Conservation (phyloP, 192 early-diverging fungal species). For the Bifiguratus adelaidae region DNA sequence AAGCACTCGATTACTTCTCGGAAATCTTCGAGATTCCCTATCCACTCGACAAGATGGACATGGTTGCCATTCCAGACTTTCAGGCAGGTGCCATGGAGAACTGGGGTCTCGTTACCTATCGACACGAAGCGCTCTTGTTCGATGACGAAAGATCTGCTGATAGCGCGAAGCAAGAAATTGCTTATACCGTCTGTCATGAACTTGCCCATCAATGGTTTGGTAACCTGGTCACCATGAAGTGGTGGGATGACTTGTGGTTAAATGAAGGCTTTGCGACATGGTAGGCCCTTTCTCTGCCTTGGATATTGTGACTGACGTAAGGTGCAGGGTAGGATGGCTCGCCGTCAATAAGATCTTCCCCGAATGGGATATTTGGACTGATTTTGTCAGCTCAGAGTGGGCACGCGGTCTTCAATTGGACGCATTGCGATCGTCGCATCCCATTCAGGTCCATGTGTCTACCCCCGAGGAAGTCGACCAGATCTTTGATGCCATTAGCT, state of each 20-base stretch:
- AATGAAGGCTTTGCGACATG: slow-evolving; percentile 82
- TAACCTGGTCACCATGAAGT: slow-evolving; percentile 74
- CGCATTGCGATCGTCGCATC: slow-evolving; percentile 67
- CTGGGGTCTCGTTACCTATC: slow-evolving; percentile 78
- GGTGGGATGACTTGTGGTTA: slow-evolving; percentile 67
- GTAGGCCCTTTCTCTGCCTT: no score
- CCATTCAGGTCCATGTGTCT: slow-evolving; percentile 67
- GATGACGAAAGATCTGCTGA: slow-evolving; percentile 39
- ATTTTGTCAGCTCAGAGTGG: slow-evolving; percentile 63
- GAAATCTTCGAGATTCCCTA: slow-evolving; percentile 64
- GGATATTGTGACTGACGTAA: no score
- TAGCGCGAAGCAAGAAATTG: slow-evolving; percentile 48
- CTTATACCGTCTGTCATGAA: slow-evolving; percentile 69
- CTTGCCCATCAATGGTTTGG: slow-evolving; percentile 83
- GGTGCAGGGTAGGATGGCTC: slow-evolving; percentile 59
- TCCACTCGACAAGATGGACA: slow-evolving; percentile 62
- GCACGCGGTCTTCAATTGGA: slow-evolving; percentile 59
- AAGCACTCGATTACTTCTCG: slow-evolving; percentile 40
- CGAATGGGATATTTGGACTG: slow-evolving; percentile 80
- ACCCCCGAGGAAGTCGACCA: slow-evolving; percentile 63
- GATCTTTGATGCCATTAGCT: slow-evolving; percentile 81
- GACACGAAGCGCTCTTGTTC: slow-evolving; percentile 54
- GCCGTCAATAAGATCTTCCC: slow-evolving; percentile 80
- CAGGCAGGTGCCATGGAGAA: slow-evolving; percentile 70
- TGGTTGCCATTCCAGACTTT: slow-evolving; percentile 74